These are phyloP conservation scores for Geotrichum cucujoidarum DNA, from an alignment of 1,139 yeast species.

Conservation along the genomic window DNA sequence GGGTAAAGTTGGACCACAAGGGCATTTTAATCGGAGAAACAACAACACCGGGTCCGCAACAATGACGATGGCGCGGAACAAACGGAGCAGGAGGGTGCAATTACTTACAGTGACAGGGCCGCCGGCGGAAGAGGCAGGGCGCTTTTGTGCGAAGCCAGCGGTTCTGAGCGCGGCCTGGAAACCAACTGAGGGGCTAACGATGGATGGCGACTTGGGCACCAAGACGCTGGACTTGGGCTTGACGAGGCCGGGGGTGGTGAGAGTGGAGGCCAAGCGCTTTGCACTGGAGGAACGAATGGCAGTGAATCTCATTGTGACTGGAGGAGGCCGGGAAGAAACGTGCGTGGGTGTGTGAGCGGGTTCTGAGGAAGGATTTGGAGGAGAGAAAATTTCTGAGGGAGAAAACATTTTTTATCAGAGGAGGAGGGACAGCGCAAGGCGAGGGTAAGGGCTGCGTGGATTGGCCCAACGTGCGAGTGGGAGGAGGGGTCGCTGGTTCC, in stretches of 20 bases:
- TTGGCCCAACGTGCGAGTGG: too few relatives aligned
- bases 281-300: slow-evolving; percentile 15
- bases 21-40: too few relatives aligned
- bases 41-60: too few relatives aligned
- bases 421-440: background rate
- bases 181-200: slow-evolving; percentile 22
- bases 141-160: slow-evolving; percentile 23
- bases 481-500: too few relatives aligned
- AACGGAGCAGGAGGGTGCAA: too few relatives aligned
- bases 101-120: slow-evolving; percentile 34
- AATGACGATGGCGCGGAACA: too few relatives aligned
- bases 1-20: too few relatives aligned
- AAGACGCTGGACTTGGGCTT: slow-evolving; percentile 18
- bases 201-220: slow-evolving; percentile 21
- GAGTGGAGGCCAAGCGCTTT: slow-evolving; percentile 17
- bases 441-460: background rate
- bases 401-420: too few relatives aligned
- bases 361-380: too few relatives aligned
- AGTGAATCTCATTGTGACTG: slow-evolving; percentile 15
- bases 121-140: slow-evolving; percentile 30
- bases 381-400: too few relatives aligned
- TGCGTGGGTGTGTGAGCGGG: too few relatives aligned
- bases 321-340: background rate
- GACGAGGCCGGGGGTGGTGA: slow-evolving; percentile 6
- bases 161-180: slow-evolving; percentile 32